Base-by-base conservation (phyloP, 768 basidiomycete species). In the Myochromella boudieri region DNA sequence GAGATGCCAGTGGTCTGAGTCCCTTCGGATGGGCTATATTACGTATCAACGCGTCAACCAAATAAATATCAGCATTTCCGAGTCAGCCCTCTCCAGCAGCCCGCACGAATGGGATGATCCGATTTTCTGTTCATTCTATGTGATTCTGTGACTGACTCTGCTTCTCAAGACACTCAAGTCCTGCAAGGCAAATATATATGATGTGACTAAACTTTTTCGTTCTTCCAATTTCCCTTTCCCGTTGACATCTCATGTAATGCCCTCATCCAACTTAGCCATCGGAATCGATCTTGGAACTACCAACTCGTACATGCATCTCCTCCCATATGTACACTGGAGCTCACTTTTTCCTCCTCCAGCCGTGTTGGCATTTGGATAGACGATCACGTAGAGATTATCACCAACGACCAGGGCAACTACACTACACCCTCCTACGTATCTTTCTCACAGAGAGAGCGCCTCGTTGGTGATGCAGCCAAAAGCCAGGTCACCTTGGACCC, bases 321-420 rank as follows among this genome's bases (percentile, higher is more conserved):
- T 24, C 26, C 14, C 9, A 3, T 32, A 37, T 46, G 22, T 56
- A 37, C 10, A 37, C 24, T 9, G 41, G 41, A 18, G 46, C 36
- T 50, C 34, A 38, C 37, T 34, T 52, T 28, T 27, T 46, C 28
- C 46, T 52, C 62, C 44, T 49, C 24, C 66, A 94, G 91, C n/a
- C 97, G 95, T 70, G 95, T 97, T 60, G 95, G 91, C 80, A 95
- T 98, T 53, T 98, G 95, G 94, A 91, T 95, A 80, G 94, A 97
- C 63, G 95, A 98, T 77, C 91, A 95, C 66, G 95, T 97, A 55
- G 95, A 97, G 75, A 97, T 97, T 76, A 97, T 97, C 66, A 89
- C 89, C 72, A 92, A 92, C 63, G 89, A 92, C 70, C 90, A 91
- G 76, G 89, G 90, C 66, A 91, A 95, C 76, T 87, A 94, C 48